phyloP scores from a whole-genome alignment of 495 filamentous ascomycete genomes.

The Penicillium turbatum region DNA sequence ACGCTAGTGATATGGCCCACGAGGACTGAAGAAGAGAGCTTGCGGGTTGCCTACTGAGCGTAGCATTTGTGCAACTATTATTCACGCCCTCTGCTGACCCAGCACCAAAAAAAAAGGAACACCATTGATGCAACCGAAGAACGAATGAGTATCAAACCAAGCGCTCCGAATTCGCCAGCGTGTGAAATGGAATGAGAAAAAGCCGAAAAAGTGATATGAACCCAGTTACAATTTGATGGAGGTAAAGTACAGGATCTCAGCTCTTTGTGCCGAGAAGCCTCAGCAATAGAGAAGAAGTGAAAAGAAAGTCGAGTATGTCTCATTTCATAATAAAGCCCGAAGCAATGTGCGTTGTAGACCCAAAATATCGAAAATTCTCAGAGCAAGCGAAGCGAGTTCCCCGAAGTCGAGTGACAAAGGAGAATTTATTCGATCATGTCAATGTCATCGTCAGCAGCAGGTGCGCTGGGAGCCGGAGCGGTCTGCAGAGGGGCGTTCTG shows the following conservation, averaged over 20 bases:
- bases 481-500: constrained; percentile 18
- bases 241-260: constrained; percentile 18
- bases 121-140: neutral
- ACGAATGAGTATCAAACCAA: neutral
- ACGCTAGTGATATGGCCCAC: neutral
- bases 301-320: neutral
- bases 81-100: neutral
- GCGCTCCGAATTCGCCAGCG: neutral
- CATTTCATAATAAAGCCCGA: neutral
- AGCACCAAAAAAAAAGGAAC: neutral
- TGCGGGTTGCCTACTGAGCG: neutral
- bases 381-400: neutral
- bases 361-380: neutral
- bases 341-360: neutral
- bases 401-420: neutral
- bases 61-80: neutral
- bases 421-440: constrained; percentile 49
- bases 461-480: constrained; percentile 20
- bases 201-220: neutral
- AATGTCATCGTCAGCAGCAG: constrained; percentile 51
- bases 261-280: neutral
- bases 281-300: neutral
- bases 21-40: neutral
- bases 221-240: constrained; percentile 20
- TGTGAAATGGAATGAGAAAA: neutral